phyloP scores from a whole-genome alignment of 805 yeast species.

The Kazachstania africana region DNA sequence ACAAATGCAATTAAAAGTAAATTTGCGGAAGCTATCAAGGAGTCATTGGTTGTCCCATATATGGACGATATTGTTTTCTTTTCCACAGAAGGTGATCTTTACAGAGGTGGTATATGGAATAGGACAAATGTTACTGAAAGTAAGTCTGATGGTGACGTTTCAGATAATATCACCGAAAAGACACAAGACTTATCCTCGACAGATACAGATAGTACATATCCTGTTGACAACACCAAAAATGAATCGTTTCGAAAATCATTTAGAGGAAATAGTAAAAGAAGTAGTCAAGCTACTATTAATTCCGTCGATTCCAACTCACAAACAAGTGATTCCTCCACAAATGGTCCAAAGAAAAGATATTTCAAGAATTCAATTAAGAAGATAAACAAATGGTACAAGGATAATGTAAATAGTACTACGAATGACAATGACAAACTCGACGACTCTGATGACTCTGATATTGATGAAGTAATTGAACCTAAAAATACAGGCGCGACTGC shows the following conservation, averaged over 20 bases:
- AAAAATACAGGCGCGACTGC: background rate
- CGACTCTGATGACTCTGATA: slow-evolving; percentile 1
- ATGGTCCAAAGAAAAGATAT: slow-evolving; percentile 23
- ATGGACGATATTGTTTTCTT: slow-evolving; percentile 81
- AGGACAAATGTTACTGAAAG: no score
- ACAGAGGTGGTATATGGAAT: slow-evolving; percentile 90
- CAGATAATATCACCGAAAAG: background rate
- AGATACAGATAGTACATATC: background rate
- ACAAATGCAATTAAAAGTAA: slow-evolving; percentile 71
- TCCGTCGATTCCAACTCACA: background rate
- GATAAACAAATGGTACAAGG: slow-evolving; percentile 58
- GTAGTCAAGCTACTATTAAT: no score
- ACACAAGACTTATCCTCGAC: background rate
- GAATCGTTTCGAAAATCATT: no score
- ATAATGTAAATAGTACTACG: slow-evolving; percentile 7
- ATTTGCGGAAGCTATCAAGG: slow-evolving; percentile 67
- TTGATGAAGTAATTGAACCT: slow-evolving; percentile 1
- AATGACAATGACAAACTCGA: slow-evolving; percentile 3
- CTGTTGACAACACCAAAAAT: background rate
- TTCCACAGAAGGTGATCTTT: slow-evolving; percentile 54
- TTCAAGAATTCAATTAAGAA: slow-evolving; percentile 40
- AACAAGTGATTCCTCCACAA: background rate
- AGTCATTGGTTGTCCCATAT: slow-evolving; percentile 70
- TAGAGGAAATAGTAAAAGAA: no score
- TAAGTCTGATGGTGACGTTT: slow-evolving; percentile 2